These are phyloP conservation scores for Aristolochia californica DNA, from an alignment of 164 flowering plant genomes.

Conservation along the genomic window DNA sequence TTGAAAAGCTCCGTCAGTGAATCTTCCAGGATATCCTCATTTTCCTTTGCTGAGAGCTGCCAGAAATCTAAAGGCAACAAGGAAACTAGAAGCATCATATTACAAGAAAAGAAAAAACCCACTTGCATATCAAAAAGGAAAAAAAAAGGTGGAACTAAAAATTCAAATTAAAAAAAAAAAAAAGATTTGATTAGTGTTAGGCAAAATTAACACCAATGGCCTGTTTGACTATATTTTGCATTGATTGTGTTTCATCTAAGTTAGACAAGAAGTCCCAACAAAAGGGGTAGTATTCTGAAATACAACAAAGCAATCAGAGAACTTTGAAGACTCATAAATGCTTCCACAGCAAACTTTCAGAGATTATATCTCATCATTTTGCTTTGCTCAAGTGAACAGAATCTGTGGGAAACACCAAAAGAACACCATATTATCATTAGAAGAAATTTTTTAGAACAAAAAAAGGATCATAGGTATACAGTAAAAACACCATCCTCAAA, in stretches of 20 bases:
- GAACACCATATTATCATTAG: background rate
- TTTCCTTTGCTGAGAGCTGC: slow-evolving; percentile 1
- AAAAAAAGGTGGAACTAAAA: no score
- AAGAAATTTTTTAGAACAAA: background rate
- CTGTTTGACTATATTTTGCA: no score
- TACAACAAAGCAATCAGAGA: slow-evolving; percentile 11
- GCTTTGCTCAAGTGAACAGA: background rate
- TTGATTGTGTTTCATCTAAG: no score
- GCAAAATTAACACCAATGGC: no score
- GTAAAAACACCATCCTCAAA: background rate
- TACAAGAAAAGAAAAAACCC: no score
- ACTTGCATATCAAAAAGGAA: no score
- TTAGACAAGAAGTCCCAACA: no score
- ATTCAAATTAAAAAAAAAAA: no score
- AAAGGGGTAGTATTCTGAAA: background rate
- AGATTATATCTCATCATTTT: slow-evolving; percentile 9
- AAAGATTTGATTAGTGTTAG: no score
- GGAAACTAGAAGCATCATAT: no score
- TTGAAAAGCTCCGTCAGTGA: slow-evolving; percentile 8
- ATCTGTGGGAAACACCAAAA: background rate
- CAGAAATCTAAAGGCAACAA: background rate
- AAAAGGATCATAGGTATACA: background rate
- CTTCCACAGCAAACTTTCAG: slow-evolving; percentile 11
- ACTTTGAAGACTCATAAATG: slow-evolving; percentile 10
- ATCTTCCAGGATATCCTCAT: slow-evolving; percentile 8